Evolutionary conservation across 1,139 yeast genomes (phyloP).

Genomic region (Lodderomyces jiufengensis): DNA sequence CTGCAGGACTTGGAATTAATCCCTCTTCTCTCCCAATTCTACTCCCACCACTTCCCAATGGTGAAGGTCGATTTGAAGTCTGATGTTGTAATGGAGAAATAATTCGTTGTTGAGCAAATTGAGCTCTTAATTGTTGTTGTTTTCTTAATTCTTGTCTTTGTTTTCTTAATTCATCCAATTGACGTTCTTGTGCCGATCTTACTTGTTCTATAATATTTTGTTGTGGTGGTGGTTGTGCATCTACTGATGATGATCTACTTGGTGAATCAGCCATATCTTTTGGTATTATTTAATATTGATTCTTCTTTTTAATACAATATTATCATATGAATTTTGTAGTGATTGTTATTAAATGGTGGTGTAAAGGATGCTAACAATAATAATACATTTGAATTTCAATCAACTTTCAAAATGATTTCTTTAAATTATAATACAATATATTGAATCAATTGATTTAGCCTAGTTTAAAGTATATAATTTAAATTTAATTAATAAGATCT

Average conservation of each 20-base stretch:
- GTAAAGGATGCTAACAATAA: too few species aligned
- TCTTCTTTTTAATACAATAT: background rate
- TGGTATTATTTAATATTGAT: slow-evolving; percentile 1
- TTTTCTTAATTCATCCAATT: slow-evolving; percentile 19
- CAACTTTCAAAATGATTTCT: too few species aligned
- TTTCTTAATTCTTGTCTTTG: slow-evolving; percentile 18
- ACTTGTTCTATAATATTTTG: slow-evolving; percentile 10
- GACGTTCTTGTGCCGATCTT: slow-evolving; percentile 16
- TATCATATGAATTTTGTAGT: too few species aligned
- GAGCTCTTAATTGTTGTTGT: slow-evolving; percentile 14
- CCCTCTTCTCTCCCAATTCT: slow-evolving; percentile 1
- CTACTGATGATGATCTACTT: slow-evolving; percentile 3
- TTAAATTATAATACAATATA: too few species aligned
- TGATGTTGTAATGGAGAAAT: slow-evolving; percentile 1
- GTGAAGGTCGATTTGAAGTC: background rate
- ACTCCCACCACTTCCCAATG: background rate
- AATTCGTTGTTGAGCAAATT: slow-evolving; percentile 2
- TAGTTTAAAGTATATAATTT: too few species aligned
- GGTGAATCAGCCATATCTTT: slow-evolving; percentile 6
- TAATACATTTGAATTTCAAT: too few species aligned
- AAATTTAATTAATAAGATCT: too few species aligned
- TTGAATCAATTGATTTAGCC: too few species aligned
- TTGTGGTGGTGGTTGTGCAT: slow-evolving; percentile 2
- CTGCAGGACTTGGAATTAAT: background rate
- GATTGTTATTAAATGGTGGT: too few species aligned